phyloP scores from a whole-genome alignment of 345 rosid species.

The Rhizophora mangle region DNA sequence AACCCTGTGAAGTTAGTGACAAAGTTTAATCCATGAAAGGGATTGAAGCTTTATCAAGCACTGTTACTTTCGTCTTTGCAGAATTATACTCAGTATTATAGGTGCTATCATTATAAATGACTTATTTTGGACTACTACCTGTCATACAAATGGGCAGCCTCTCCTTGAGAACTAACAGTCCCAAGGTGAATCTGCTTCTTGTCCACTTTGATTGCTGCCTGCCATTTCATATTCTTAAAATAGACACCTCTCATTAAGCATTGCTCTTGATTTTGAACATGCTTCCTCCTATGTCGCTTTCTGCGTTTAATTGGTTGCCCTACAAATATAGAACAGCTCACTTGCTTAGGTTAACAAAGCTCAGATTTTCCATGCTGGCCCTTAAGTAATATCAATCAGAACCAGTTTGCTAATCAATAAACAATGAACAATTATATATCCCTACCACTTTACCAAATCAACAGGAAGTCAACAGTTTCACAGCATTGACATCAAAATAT shows the following conservation, averaged over 20 bases:
- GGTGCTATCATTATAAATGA: slow-evolving; percentile 1
- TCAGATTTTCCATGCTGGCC: not conserved
- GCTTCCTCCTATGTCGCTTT: slow-evolving; percentile 88
- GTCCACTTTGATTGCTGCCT: slow-evolving; percentile 95
- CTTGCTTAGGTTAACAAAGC: not conserved
- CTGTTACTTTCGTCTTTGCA: not conserved
- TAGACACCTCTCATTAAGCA: slow-evolving; percentile 98
- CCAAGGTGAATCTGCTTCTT: slow-evolving; percentile 97
- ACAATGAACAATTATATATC: too few relatives aligned
- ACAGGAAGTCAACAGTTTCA: too few relatives aligned
- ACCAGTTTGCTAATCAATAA: not conserved
- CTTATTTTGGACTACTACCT: slow-evolving; percentile 42
- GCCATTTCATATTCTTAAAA: slow-evolving; percentile 99
- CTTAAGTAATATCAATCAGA: not conserved
- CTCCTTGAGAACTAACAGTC: slow-evolving; percentile 87
- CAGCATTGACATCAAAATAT: too few relatives aligned
- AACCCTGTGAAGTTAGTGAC: too few relatives aligned
- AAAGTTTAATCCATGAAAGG: too few relatives aligned
- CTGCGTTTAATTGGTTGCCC: slow-evolving; percentile 84
- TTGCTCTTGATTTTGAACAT: slow-evolving; percentile 78
- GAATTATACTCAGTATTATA: not conserved
- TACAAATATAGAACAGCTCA: slow-evolving; percentile 19
- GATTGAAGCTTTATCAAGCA: too few relatives aligned
- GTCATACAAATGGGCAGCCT: slow-evolving; percentile 91
- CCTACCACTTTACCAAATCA: too few relatives aligned